Conservation (phyloP, 1,284 basidiomycete species). For the Irpex sp. region DNA sequence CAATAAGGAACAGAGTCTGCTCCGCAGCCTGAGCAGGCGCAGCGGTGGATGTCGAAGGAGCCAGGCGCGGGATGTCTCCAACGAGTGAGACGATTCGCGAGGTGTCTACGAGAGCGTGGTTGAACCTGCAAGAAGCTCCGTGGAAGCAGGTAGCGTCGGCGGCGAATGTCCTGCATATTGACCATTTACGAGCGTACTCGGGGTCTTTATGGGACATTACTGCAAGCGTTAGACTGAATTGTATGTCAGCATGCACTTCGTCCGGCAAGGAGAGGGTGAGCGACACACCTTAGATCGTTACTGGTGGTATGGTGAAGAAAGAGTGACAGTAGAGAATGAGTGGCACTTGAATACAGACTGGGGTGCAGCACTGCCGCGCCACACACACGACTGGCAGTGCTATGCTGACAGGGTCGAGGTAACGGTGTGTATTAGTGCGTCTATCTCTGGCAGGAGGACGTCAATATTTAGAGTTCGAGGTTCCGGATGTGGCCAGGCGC, state of each 20-base stretch:
- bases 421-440: not conserved
- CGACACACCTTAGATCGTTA: not conserved
- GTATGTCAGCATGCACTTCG: not conserved
- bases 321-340: not conserved
- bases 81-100: conserved; percentile 10
- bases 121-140: conserved; percentile 4
- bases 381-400: not conserved
- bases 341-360: not conserved
- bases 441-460: not conserved
- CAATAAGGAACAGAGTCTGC: conserved; percentile 12
- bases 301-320: not conserved
- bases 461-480: no score
- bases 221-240: not conserved
- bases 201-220: not conserved
- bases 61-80: conserved; percentile 5
- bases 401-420: not conserved
- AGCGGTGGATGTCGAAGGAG: not conserved
- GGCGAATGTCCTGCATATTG: conserved; percentile 3
- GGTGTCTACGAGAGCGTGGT: conserved; percentile 12
- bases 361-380: not conserved
- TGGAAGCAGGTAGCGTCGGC: conserved; percentile 1
- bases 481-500: no score
- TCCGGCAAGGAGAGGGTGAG: no score
- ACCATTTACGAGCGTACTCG: conserved; percentile 6
- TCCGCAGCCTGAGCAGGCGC: not conserved